Percentiles rank a stretch among this genome's conserved stretches.
phyloP scores from a whole-genome alignment of 2,329 filamentous ascomycete species.

The Paraconiothyrium sp. region DNA sequence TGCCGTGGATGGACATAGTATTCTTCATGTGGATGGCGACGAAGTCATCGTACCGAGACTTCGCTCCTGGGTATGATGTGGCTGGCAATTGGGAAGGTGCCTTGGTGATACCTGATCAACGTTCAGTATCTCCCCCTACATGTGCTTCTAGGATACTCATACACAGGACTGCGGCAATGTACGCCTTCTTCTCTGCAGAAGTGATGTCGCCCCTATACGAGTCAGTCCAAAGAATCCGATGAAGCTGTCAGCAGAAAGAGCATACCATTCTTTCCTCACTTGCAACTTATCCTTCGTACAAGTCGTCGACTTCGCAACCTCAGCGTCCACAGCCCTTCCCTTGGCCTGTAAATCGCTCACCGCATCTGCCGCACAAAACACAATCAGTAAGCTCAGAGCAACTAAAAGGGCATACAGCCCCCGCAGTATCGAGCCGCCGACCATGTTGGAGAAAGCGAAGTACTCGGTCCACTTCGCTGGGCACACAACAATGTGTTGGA shows the following conservation, averaged over 20 bases:
- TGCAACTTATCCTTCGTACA: constrained; percentile 44
- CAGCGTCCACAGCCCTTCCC: constrained; percentile 39
- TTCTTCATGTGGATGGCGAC: constrained; percentile 50
- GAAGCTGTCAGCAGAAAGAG: not conserved
- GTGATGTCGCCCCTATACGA: constrained; percentile 38
- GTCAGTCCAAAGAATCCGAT: constrained; percentile 12
- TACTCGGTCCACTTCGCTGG: not conserved
- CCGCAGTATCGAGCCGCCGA: constrained; percentile 19
- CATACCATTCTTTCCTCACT: constrained; percentile 43
- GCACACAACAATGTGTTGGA: constrained; percentile 5
- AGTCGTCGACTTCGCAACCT: constrained; percentile 38
- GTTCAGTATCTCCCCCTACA: not conserved
- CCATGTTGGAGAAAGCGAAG: constrained; percentile 10
- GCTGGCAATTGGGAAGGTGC: constrained; percentile 34
- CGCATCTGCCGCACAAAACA: constrained; percentile 36
- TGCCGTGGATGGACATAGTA: constrained; percentile 44
- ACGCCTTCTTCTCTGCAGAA: constrained; percentile 43
- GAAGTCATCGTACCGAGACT: constrained; percentile 49
- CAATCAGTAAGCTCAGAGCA: constrained; percentile 29
- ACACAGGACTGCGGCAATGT: constrained; percentile 51
- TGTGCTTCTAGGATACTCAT: constrained; percentile 1
- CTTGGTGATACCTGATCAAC: constrained; percentile 29
- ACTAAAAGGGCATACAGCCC: constrained; percentile 35
- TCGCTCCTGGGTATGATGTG: constrained; percentile 42
- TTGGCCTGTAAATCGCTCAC: constrained; percentile 39